Evolutionary conservation across 805 yeast genomes (phyloP).

Genomic region (Kluyveromyces dobzhanskii): DNA sequence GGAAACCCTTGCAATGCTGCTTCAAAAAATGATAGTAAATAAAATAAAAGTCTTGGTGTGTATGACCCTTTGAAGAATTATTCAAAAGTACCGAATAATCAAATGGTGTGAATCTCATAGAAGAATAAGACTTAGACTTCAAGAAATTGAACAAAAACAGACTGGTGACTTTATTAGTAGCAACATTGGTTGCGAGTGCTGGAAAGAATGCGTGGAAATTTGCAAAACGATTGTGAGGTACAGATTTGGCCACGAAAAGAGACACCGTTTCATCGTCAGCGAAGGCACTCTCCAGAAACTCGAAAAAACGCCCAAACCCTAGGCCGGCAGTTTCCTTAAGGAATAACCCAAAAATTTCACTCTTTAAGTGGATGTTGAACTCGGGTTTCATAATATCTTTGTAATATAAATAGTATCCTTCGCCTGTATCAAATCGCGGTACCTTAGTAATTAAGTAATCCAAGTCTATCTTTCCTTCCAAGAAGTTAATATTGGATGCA

Average conservation of each 20-base stretch:
- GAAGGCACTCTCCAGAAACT: not conserved
- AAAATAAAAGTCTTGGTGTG: conserved; percentile 1
- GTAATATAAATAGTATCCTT: not conserved
- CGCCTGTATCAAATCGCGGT: not conserved
- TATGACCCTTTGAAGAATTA: conserved; percentile 1
- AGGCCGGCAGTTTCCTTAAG: not conserved
- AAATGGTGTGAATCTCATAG: not conserved
- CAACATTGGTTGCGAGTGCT: not conserved
- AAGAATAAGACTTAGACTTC: not conserved
- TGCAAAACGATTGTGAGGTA: too few relatives aligned
- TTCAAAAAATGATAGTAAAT: conserved; percentile 7
- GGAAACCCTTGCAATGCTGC: conserved; percentile 2
- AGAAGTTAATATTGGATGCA: conserved; percentile 1
- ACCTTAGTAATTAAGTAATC: conserved; percentile 6
- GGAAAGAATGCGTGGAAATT: conserved; percentile 1
- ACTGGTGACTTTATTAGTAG: not conserved
- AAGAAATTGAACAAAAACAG: not conserved
- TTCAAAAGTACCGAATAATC: conserved; percentile 4
- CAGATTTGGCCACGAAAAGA: not conserved
- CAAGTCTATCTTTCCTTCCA: not conserved
- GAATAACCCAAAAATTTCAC: not conserved
- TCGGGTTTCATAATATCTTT: not conserved
- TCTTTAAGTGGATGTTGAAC: not conserved
- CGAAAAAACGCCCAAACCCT: not conserved
- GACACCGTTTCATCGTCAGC: not conserved